Percentiles rank a stretch among this genome's conserved stretches.
These are phyloP conservation scores for Wickerhamomyces sp. DNA, from an alignment of 1,139 yeast species.

Conservation along the genomic window DNA sequence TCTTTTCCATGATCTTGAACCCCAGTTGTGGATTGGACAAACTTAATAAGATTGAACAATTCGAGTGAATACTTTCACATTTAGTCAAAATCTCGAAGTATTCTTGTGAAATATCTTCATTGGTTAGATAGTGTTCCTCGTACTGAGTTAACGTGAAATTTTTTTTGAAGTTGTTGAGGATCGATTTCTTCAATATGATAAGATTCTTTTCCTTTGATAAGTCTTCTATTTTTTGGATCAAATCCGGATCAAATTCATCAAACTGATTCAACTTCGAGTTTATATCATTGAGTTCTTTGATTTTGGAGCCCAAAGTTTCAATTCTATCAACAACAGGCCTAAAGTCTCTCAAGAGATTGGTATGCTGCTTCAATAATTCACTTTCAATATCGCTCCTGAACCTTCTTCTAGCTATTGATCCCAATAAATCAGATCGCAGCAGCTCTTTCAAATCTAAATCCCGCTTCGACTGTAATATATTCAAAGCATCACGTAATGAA, in stretches of 20 bases:
- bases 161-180: constrained; percentile 54
- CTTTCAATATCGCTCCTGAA: constrained; percentile 66
- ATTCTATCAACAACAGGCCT: constrained; percentile 45
- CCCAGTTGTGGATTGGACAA: constrained; percentile 73
- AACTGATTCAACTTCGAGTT: constrained; percentile 21
- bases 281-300: constrained; percentile 29
- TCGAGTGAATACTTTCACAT: constrained; percentile 59
- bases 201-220: constrained; percentile 39
- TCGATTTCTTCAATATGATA: constrained; percentile 45
- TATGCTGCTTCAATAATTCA: constrained; percentile 63
- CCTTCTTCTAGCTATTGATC: constrained; percentile 52
- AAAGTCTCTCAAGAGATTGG: constrained; percentile 54
- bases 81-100: constrained; percentile 59
- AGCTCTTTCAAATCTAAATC: constrained; percentile 32
- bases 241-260: constrained; percentile 24
- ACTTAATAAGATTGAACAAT: constrained; percentile 64
- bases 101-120: constrained; percentile 44
- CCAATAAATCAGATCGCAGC: constrained; percentile 51
- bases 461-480: constrained; percentile 39
- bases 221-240: constrained; percentile 34
- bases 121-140: constrained; percentile 55
- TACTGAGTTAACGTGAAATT: constrained; percentile 67
- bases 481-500: constrained; percentile 43
- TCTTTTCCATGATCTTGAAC: constrained; percentile 57
- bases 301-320: constrained; percentile 24